Base-by-base conservation (phyloP, 352 stramenopile genomes). In the Phytopythium cucurbitacearum region DNA sequence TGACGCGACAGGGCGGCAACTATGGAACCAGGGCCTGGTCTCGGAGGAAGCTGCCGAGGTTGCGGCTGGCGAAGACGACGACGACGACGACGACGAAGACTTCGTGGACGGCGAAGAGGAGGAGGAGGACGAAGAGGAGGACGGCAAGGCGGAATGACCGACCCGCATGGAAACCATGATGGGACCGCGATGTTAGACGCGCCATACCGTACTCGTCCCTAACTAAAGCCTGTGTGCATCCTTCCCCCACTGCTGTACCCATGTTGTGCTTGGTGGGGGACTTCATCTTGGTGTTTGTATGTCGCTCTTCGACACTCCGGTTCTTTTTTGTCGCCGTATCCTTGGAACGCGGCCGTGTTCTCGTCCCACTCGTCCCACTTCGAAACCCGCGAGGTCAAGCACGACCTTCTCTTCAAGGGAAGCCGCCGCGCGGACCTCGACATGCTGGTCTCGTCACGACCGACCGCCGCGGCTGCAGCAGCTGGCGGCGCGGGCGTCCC, bases 1-100 rank as follows among this genome's bases (percentile, higher is more conserved):
- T 49, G 1, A 8, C 2, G 35, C 38, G 38, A 6, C 43, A 86
- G 78, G 78, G 47, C 76, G 73, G 40, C 65, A 78, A 59, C 65
- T 92, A 16, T 94, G 80, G 82, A 76, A 64, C 40, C 83, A 71
- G 46, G 85, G 84, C 55, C 59, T 90, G n/a, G 80, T 84, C 33
- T 86, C 86, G 33, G 80, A 89, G 39, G 80, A 88, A 43, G 64
- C 65, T 15, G 69, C 61, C 8, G 66, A 67, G 4, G 64, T 64
- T 10, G 72, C 67, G 3, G 70, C 69, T 3, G 71, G 62, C 0
- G 73, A 86, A 11, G 80, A 61, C 5, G 71, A 82, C 11, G 74
- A 60, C 2, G 65, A 80, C 12, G 66, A 73, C 11, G 69, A 69
- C 32, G 76, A 72, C 3, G 60, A 82, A 5, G 52, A 82, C 7